phyloP scores from a whole-genome alignment of 495 filamentous ascomycete species.

The Xanthoparmelia taractica region DNA sequence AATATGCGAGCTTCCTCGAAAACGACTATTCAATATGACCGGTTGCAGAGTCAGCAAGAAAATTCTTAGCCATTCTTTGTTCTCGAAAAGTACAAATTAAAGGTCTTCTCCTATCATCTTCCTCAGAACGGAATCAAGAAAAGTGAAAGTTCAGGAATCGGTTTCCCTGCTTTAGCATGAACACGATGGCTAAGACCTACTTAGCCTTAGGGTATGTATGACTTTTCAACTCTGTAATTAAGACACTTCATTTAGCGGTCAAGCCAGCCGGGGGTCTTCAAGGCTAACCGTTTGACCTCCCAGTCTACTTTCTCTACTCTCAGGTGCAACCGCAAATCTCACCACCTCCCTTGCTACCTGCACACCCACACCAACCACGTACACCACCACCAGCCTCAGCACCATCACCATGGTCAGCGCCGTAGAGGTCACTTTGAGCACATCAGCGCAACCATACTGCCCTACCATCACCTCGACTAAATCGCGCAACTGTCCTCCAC shows the following conservation, averaged over 20 bases:
- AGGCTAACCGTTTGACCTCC: neutral
- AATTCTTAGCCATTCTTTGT: neutral
- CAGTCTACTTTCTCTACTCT: neutral
- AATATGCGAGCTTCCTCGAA: neutral
- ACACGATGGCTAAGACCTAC: neutral
- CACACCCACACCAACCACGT: slow-evolving; percentile 1
- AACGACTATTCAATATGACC: neutral
- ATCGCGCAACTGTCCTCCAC: neutral
- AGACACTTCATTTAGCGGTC: neutral
- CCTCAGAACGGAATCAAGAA: neutral
- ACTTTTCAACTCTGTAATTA: neutral
- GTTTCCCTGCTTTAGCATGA: neutral
- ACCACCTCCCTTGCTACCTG: neutral
- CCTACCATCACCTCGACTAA: neutral
- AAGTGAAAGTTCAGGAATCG: too few species aligned
- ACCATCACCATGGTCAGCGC: neutral
- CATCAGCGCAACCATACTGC: slow-evolving; percentile 2
- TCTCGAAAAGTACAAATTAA: neutral
- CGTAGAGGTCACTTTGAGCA: neutral
- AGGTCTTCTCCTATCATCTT: neutral
- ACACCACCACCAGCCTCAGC: neutral
- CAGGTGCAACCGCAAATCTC: neutral
- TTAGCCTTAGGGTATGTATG: neutral
- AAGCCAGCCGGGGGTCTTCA: neutral
- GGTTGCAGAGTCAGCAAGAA: neutral